phyloP scores from a whole-genome alignment of 306 rosid genomes.

The Corylus avellana region DNA sequence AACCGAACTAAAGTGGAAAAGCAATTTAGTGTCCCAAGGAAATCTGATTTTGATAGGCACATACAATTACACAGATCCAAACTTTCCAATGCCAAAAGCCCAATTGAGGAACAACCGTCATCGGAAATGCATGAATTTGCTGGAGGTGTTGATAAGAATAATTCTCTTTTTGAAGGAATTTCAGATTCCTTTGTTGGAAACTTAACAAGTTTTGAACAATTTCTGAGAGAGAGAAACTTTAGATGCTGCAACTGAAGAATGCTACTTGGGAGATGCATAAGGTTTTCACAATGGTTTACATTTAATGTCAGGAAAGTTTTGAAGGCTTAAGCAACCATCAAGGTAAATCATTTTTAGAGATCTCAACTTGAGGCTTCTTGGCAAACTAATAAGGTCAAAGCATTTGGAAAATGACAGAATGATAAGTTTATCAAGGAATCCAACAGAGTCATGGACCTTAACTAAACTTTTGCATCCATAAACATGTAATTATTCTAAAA shows the following conservation, averaged over 20 bases:
- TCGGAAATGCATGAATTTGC: neutral
- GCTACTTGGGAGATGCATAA: neutral
- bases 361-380: too few species aligned
- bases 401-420: slow-evolving; percentile 8
- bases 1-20: too few species aligned
- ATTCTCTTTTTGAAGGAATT: too few species aligned
- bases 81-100: too few species aligned
- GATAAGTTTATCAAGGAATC: slow-evolving; percentile 21
- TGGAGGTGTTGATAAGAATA: neutral
- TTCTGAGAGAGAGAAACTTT: neutral
- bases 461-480: slow-evolving; percentile 15
- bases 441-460: slow-evolving; percentile 21
- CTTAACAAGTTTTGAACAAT: neutral
- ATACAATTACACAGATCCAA: too few species aligned
- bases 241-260: neutral
- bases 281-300: too few species aligned
- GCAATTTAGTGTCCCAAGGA: too few species aligned
- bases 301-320: too few species aligned
- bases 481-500: slow-evolving; percentile 34
- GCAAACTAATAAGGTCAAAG: neutral
- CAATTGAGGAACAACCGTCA: neutral
- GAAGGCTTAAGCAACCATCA: too few species aligned
- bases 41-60: too few species aligned
- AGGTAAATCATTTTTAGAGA: too few species aligned
- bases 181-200: neutral